phyloP scores from a whole-genome alignment of 768 basidiomycete genomes.

The Cyclocybe aegerita region DNA sequence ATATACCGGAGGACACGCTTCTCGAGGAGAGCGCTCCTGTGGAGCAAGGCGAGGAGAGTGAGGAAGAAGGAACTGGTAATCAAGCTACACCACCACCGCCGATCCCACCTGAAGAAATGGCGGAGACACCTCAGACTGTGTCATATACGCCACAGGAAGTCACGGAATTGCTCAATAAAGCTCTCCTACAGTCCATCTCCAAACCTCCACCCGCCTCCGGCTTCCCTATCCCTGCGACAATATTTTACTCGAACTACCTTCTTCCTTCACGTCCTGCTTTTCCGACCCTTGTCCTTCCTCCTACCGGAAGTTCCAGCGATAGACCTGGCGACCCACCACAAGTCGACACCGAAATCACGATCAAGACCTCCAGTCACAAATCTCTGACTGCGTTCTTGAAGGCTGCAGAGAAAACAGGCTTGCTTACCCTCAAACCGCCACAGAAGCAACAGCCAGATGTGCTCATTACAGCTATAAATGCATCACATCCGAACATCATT shows the following conservation, averaged over 20 bases:
- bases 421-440: constrained; percentile 71
- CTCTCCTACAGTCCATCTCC: constrained; percentile 67
- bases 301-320: constrained; percentile 19
- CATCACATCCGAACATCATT: constrained; percentile 54
- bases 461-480: constrained; percentile 52
- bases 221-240: constrained; percentile 77
- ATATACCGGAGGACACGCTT: constrained; percentile 48
- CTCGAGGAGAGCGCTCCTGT: constrained; percentile 14
- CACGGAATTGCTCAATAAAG: constrained; percentile 52
- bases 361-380: constrained; percentile 80
- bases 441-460: constrained; percentile 56
- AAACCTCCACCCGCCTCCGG: constrained; percentile 44
- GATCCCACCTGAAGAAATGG: constrained; percentile 5
- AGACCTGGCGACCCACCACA: constrained; percentile 21
- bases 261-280: constrained; percentile 81
- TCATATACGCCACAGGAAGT: constrained; percentile 46
- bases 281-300: constrained; percentile 37
- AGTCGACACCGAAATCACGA: constrained; percentile 51
- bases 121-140: constrained; percentile 4
- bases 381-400: constrained; percentile 83
- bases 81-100: constrained; percentile 11
- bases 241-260: constrained; percentile 74
- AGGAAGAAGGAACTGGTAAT: constrained; percentile 4
- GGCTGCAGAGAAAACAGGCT: constrained; percentile 65
- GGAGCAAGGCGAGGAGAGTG: constrained; percentile 14